A percentile compares a stretch with the other conserved stretches of the same genome.
These are phyloP conservation scores for Huntiella abstrusa DNA, from an alignment of 2,329 filamentous ascomycete genomes.

Conservation along the genomic window DNA sequence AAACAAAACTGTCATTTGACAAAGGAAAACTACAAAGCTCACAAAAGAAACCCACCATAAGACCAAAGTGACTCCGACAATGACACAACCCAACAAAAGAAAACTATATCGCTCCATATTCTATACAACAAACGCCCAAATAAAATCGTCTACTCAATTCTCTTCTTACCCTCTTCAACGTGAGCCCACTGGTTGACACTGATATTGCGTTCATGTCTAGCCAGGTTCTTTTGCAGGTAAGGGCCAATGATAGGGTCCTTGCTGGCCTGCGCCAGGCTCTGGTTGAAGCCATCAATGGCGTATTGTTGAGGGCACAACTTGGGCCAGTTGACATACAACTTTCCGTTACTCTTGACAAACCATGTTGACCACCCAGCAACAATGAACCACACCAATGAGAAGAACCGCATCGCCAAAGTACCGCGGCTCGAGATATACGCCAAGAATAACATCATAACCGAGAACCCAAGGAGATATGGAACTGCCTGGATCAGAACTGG, in stretches of 20 bases:
- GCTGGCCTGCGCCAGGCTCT: slow-evolving; percentile 63
- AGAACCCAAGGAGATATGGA: slow-evolving; percentile 75
- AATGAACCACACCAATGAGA: slow-evolving; percentile 59
- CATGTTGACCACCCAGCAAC: slow-evolving; percentile 52
- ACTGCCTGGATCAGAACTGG: slow-evolving; percentile 84
- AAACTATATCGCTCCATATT: too few relatives aligned
- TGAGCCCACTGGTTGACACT: slow-evolving; percentile 69
- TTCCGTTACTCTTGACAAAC: slow-evolving; percentile 71
- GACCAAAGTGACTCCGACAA: too few relatives aligned
- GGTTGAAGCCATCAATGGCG: slow-evolving; percentile 72
- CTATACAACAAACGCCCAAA: too few relatives aligned
- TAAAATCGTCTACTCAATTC: slow-evolving; percentile 49
- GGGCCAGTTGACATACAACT: slow-evolving; percentile 96
- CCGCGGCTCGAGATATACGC: slow-evolving; percentile 56
- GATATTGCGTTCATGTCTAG: slow-evolving; percentile 59
- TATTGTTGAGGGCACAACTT: slow-evolving; percentile 81
- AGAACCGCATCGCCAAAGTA: slow-evolving; percentile 64
- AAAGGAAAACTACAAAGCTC: too few relatives aligned
- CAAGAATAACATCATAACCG: slow-evolving; percentile 64
- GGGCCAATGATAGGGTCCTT: slow-evolving; percentile 68
- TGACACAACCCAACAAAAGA: too few relatives aligned
- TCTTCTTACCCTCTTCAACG: slow-evolving; percentile 95
- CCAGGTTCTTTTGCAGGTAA: slow-evolving; percentile 32
- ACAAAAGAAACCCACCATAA: too few relatives aligned
- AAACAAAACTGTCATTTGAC: too few relatives aligned